A percentile compares a stretch with the other conserved stretches of the same genome.
These are phyloP conservation scores for Penicillium palitans DNA, from an alignment of 2,329 filamentous ascomycete species.

Conservation along the genomic window DNA sequence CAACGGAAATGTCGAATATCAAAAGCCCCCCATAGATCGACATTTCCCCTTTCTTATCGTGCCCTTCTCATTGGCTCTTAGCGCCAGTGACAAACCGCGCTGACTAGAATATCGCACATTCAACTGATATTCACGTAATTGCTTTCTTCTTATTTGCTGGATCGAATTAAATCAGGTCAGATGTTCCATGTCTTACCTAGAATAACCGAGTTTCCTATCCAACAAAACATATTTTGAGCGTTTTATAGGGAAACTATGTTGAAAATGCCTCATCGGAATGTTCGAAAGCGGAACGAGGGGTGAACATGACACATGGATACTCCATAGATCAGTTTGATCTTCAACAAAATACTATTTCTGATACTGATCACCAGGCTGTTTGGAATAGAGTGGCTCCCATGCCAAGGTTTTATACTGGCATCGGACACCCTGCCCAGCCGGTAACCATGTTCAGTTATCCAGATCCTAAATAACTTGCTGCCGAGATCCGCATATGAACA, in stretches of 20 bases:
- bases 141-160: conserved; percentile 3
- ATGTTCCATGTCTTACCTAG: conserved; percentile 7
- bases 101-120: conserved; percentile 27
- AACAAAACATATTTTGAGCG: conserved; percentile 4
- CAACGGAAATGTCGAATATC: neutral
- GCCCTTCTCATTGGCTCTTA: conserved; percentile 25
- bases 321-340: conserved; percentile 1
- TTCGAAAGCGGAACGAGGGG: neutral
- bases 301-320: conserved; percentile 7
- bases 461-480: neutral
- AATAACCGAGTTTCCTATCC: conserved; percentile 3
- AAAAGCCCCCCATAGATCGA: conserved; percentile 12
- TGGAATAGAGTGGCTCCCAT: neutral
- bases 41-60: conserved; percentile 30
- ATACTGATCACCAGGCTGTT: conserved; percentile 5
- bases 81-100: conserved; percentile 34
- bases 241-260: conserved; percentile 6
- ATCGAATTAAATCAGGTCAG: conserved; percentile 2
- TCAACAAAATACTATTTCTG: neutral
- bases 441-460: neutral
- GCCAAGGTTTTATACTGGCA: conserved; percentile 11
- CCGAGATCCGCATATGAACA: neutral
- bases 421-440: neutral
- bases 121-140: conserved; percentile 10
- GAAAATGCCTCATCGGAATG: conserved; percentile 25